phyloP scores from a whole-genome alignment of 352 stramenopile genomes.

The Phytophthora quininea region DNA sequence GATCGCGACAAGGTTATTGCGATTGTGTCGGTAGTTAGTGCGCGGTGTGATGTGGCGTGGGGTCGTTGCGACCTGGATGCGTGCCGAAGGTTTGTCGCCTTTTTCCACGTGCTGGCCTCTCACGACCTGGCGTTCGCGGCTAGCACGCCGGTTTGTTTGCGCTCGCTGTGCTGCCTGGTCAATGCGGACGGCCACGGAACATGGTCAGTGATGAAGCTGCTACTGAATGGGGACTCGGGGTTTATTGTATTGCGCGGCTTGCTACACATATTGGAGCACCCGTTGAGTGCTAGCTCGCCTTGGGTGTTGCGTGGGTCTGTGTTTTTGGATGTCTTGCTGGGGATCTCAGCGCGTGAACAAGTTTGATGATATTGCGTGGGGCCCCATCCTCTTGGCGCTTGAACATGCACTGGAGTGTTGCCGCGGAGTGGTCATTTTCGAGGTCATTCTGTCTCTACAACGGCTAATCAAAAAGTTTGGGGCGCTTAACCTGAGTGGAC shows the following conservation, averaged over 20 bases:
- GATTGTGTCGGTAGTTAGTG: conserved; percentile 71
- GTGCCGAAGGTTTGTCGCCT: conserved; percentile 72
- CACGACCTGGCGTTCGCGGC: conserved; percentile 67
- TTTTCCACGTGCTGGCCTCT: conserved; percentile 75
- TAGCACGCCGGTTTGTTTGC: conserved; percentile 63
- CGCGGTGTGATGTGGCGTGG: conserved; percentile 77
- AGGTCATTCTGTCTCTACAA: conserved; percentile 88
- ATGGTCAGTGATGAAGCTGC: conserved; percentile 83
- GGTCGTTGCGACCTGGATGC: conserved; percentile 71
- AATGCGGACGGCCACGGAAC: conserved; percentile 84
- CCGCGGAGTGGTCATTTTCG: conserved; percentile 84
- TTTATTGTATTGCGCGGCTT: conserved; percentile 79
- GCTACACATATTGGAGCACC: conserved; percentile 76
- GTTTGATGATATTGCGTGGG: conserved; percentile 81
- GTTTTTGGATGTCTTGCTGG: conserved; percentile 91
- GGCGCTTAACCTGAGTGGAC: conserved; percentile 11
- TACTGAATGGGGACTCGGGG: conserved; percentile 66
- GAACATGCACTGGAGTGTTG: conserved; percentile 67
- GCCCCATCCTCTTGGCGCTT: conserved; percentile 70
- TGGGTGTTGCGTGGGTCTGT: conserved; percentile 84
- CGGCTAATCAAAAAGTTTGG: conserved; percentile 91
- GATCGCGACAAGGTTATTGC: conserved; percentile 72
- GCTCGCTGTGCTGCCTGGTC: conserved; percentile 83
- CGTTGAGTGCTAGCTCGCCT: conserved; percentile 47
- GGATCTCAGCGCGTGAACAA: conserved; percentile 77